phyloP scores from a whole-genome alignment of 2,329 filamentous ascomycete genomes.

The Colletotrichum kahawae region DNA sequence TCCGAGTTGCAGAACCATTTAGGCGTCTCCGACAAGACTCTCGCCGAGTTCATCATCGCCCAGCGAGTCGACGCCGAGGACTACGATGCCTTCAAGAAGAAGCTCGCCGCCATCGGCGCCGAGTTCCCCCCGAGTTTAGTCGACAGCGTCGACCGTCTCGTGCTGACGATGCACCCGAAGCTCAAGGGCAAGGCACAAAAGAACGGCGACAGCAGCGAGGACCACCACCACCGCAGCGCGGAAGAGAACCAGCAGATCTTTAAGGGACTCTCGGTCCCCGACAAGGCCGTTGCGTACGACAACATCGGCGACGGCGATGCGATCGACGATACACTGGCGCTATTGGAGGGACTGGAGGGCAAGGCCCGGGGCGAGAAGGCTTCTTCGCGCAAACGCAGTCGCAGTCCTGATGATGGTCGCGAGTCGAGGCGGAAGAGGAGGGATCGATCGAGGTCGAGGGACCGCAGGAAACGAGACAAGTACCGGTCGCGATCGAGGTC shows the following conservation, averaged over 20 bases:
- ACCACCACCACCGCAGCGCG: conserved; percentile 41
- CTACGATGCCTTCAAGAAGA: conserved; percentile 75
- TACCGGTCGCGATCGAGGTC: conserved; percentile 43
- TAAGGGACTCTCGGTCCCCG: conserved; percentile 85
- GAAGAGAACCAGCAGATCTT: conserved; percentile 88
- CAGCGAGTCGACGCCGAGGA: conserved; percentile 79
- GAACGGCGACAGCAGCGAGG: conserved; percentile 41
- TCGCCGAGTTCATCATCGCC: conserved; percentile 95
- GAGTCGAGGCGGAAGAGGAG: conserved; percentile 47
- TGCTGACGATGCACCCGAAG: conserved; percentile 89
- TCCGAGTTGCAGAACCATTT: conserved; percentile 95
- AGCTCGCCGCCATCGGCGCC: conserved; percentile 77
- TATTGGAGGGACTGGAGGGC: conserved; percentile 84
- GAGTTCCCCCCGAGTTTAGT: conserved; percentile 86
- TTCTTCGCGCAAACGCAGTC: conserved; percentile 60
- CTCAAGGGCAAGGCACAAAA: conserved; percentile 66
- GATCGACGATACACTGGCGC: conserved; percentile 90
- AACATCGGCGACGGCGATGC: conserved; percentile 57
- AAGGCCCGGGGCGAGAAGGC: conserved; percentile 56
- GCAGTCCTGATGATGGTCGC: conserved; percentile 58
- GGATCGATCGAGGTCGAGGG: conserved; percentile 46
- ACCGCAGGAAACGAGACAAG: conserved; percentile 40
- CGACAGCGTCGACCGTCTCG: conserved; percentile 88
- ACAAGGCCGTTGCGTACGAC: conserved; percentile 60
- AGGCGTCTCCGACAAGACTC: conserved; percentile 89